Base-by-base conservation (phyloP, 2,329 filamentous ascomycete species). In the Aspergillus sp. region DNA sequence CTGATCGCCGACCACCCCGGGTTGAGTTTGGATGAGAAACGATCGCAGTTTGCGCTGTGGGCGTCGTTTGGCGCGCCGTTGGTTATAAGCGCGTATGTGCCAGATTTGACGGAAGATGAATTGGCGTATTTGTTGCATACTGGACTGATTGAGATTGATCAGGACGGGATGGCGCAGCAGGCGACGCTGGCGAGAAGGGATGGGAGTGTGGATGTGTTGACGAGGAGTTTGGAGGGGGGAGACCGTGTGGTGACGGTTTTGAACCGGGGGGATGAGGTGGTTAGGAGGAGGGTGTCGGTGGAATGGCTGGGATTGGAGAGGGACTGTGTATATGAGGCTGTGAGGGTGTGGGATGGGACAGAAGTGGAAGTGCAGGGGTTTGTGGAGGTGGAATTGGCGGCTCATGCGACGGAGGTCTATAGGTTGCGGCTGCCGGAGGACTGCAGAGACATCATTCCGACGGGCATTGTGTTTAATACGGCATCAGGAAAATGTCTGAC, bases 31-130 rank as follows among this genome's bases (percentile, higher is more conserved):
- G 73, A 73, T 2, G 80, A 84, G 67, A 77, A 77, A 54, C 72
- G 78, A 22, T 78, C 77, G 1, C 81, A 84, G 54, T 84, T 84
- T 55, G 77, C 77, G 1, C 67, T 84, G n/a, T 84, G 81, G 82
- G 78, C 79, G 0, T 80, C 79, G 1, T 74, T 83, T 56, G 81
- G 79, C 54, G 77, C 76, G 11, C 81, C 81, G 1, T 61, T 84
- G 14, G 75, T 84, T 49, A 80, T 84, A 53, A 80, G 81, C 56
- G 76, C 78, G 1, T 75, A 77, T 59, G 73, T 81, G 7, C 74
- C 77, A 1, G 72, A 54, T 4, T 64, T 79, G 6, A 69, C 68
- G 5, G 61, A 68, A 4, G 71, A 73, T 3, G 75, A 76, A 12
- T 56, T 79, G 7, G 63, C 68, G 9, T 75, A 74, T 46, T 69